Evolutionary conservation across 1,284 basidiomycete species (phyloP).

Genomic region (Meripilus lineatus): DNA sequence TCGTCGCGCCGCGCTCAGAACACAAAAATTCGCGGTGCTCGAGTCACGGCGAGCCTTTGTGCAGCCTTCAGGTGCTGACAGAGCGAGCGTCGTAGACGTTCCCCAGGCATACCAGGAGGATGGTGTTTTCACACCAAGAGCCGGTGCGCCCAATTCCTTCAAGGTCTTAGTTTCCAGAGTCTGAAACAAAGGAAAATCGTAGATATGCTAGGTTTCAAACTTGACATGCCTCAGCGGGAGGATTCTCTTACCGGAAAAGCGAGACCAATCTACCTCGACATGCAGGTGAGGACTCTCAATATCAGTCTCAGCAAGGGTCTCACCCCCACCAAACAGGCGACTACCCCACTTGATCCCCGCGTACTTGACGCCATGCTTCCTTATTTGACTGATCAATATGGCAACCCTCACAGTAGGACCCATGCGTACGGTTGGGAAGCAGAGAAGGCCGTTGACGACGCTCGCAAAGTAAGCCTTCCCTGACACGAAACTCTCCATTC

Average conservation of each 20-base stretch:
- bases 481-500: background rate
- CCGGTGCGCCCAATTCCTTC: conserved; percentile 41
- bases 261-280: conserved; percentile 92
- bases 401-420: conserved; percentile 97
- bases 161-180: background rate
- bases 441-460: conserved; percentile 90
- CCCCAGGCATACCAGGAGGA: conserved; percentile 70
- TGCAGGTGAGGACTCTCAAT: conserved; percentile 62
- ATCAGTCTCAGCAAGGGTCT: background rate
- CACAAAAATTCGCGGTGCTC: conserved; percentile 14
- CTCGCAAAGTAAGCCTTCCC: conserved; percentile 60
- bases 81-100: conserved; percentile 75
- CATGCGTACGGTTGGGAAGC: conserved; percentile 99
- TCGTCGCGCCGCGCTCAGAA: conserved; percentile 27
- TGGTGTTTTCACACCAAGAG: conserved; percentile 64
- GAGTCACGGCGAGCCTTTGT: conserved; percentile 47
- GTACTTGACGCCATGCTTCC: conserved; percentile 98
- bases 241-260: conserved; percentile 57
- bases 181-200: background rate
- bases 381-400: conserved; percentile 93
- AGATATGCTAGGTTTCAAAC: conserved; percentile 91
- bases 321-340: conserved; percentile 57
- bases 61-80: conserved; percentile 73
- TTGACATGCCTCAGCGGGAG: conserved; percentile 67
- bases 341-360: conserved; percentile 95